A percentile compares a stretch with the other conserved stretches of the same genome.
These are phyloP conservation scores for Flaveria linearis DNA, from an alignment of 129 eudicot genomes.

Conservation along the genomic window DNA sequence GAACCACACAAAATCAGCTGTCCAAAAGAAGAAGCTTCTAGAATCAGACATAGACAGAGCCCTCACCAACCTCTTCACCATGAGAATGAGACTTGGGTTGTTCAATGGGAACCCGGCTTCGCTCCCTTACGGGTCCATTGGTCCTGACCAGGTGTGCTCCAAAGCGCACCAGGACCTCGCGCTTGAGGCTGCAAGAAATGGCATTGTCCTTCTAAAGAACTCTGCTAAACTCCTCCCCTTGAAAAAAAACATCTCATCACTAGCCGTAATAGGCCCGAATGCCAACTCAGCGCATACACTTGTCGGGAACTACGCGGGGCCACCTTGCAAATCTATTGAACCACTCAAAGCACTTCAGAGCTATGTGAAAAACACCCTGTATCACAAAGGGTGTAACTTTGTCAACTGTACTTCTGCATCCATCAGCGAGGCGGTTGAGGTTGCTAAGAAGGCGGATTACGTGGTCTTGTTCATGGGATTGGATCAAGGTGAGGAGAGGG, in stretches of 20 bases:
- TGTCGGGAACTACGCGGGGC: conserved; percentile 92
- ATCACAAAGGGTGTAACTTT: conserved; percentile 58
- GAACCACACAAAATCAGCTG: conserved; percentile 84
- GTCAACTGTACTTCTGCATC: conserved; percentile 60
- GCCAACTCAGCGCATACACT: conserved; percentile 62
- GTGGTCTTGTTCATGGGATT: conserved; percentile 92
- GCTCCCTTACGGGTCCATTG: conserved; percentile 53
- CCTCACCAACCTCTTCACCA: conserved; percentile 72
- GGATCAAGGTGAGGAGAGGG: conserved; percentile 80
- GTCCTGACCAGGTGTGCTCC: conserved; percentile 67
- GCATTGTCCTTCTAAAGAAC: conserved; percentile 89
- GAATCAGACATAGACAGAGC: conserved; percentile 77
- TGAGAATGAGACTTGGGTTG: conserved; percentile 83
- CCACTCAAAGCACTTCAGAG: conserved; percentile 57
- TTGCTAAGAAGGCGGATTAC: conserved; percentile 61
- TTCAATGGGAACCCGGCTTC: conserved; percentile 68
- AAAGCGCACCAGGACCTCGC: conserved; percentile 70
- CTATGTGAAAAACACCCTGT: conserved; percentile 40
- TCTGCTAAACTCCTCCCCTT: conserved; percentile 72
- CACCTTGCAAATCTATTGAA: conserved; percentile 68
- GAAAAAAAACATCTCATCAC: conserved; percentile 52
- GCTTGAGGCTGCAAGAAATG: conserved; percentile 84
- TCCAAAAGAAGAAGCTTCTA: conserved; percentile 54
- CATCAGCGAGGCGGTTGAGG: conserved; percentile 46
- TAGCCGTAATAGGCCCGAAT: conserved; percentile 91